phyloP scores from a whole-genome alignment of 371 early-diverging fungal species.

The Mortierella sp. region DNA sequence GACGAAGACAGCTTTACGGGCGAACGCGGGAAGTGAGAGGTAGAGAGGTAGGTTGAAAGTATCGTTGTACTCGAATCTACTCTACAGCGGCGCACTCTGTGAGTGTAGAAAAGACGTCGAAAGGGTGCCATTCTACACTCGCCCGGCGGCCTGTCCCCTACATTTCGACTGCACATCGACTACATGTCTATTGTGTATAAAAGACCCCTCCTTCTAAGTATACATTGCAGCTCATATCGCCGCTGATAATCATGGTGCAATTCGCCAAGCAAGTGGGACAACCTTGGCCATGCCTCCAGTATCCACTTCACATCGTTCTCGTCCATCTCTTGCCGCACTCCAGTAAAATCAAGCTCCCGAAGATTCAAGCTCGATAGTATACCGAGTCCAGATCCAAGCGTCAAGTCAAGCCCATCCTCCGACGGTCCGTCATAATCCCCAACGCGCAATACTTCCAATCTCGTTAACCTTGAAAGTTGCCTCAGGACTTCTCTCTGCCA shows the following conservation, averaged over 20 bases:
- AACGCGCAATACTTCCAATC: no score
- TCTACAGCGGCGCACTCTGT: no score
- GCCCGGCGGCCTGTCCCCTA: no score
- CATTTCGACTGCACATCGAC: no score
- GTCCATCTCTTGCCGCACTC: constrained; percentile 3
- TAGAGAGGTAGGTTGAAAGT: no score
- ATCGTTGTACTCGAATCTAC: no score
- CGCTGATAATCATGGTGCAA: constrained; percentile 3
- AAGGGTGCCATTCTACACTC: no score
- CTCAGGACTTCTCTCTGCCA: background rate
- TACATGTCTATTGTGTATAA: no score
- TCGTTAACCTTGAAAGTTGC: background rate
- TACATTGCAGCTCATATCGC: background rate
- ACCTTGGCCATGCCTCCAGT: constrained; percentile 3
- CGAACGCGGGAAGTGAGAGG: no score
- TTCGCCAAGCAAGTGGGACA: background rate
- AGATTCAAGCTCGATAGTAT: background rate
- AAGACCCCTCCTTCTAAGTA: no score
- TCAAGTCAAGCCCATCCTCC: constrained; percentile 2
- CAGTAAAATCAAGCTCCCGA: background rate
- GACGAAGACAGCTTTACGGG: no score
- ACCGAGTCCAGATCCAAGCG: background rate
- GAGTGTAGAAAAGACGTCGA: no score
- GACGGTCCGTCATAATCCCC: background rate
- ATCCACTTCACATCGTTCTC: constrained; percentile 2